phyloP scores from a whole-genome alignment of 352 stramenopile species.

The Pythium folliculosum region DNA sequence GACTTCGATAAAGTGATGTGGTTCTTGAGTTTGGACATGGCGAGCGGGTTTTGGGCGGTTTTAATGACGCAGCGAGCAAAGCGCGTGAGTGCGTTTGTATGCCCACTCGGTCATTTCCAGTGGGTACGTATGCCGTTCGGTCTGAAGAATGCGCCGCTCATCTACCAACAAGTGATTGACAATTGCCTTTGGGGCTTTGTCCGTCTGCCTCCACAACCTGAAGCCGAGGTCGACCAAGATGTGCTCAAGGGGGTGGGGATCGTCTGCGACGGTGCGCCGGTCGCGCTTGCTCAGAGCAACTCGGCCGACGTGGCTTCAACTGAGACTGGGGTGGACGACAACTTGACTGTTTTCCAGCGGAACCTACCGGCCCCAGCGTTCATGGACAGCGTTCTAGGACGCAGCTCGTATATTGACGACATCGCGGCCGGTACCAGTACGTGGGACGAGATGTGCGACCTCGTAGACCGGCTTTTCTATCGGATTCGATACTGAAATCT shows the following conservation, averaged over 20 bases:
- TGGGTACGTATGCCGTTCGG: conserved; percentile 26
- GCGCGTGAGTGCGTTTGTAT: conserved; percentile 20
- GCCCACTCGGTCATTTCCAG: conserved; percentile 27
- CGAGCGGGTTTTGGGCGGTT: conserved; percentile 26
- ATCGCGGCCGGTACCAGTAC: conserved; percentile 5
- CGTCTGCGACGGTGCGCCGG: too few species aligned
- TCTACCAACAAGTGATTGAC: conserved; percentile 29
- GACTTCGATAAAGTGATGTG: conserved; percentile 26
- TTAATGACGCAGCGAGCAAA: conserved; percentile 16
- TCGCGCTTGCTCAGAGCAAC: too few species aligned
- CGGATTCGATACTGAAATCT: conserved; percentile 28
- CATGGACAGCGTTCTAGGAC: conserved; percentile 5
- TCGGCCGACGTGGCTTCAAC: too few species aligned
- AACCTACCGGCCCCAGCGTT: conserved; percentile 2
- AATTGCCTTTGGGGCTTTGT: conserved; percentile 24
- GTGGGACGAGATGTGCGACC: background rate
- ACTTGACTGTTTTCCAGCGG: too few species aligned
- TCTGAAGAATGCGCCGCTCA: conserved; percentile 23
- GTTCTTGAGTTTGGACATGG: conserved; percentile 22
- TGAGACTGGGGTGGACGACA: too few species aligned
- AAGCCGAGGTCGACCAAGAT: conserved; percentile 12
- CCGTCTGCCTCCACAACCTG: background rate
- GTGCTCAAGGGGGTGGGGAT: conserved; percentile 11
- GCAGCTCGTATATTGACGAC: conserved; percentile 26
- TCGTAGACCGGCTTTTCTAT: conserved; percentile 19